phyloP scores from a whole-genome alignment of 1,284 basidiomycete species.

The Trichosporon sp. region DNA sequence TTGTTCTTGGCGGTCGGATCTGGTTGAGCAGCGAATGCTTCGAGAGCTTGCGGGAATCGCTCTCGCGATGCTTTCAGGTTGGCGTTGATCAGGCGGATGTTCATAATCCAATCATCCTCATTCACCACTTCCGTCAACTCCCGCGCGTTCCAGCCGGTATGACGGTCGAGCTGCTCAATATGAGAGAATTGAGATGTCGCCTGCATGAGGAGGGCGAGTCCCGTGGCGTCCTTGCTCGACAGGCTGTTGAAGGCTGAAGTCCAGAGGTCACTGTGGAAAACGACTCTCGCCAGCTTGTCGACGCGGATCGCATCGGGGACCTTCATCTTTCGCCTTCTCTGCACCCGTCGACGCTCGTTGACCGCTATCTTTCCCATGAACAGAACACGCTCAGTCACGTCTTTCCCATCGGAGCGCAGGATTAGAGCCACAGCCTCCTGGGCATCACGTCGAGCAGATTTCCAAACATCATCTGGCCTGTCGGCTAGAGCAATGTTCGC shows the following conservation, averaged over 20 bases:
- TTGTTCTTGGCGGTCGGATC: constrained; percentile 52
- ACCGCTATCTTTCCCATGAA: constrained; percentile 29
- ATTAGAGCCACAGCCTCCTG: constrained; percentile 42
- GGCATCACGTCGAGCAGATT: constrained; percentile 37
- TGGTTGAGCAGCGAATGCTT: constrained; percentile 57
- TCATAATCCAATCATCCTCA: constrained; percentile 37
- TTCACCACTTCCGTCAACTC: constrained; percentile 35
- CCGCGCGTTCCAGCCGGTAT: constrained; percentile 39
- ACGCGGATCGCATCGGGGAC: constrained; percentile 20
- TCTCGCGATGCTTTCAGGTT: constrained; percentile 56
- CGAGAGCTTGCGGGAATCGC: constrained; percentile 60
- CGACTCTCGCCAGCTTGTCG: constrained; percentile 26
- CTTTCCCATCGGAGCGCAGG: constrained; percentile 41
- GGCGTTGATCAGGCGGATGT: constrained; percentile 54
- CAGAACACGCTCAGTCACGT: constrained; percentile 32
- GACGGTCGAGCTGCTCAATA: constrained; percentile 56
- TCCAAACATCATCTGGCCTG: constrained; percentile 14
- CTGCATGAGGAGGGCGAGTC: constrained; percentile 56
- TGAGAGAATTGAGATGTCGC: constrained; percentile 60
- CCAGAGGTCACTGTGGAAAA: constrained; percentile 62
- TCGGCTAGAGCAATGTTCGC: constrained; percentile 57
- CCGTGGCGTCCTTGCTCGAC: constrained; percentile 57
- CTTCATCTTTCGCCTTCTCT: constrained; percentile 7
- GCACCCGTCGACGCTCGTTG: constrained; percentile 25
- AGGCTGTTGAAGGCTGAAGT: constrained; percentile 58